Evolutionary conservation across 352 stramenopile species (phyloP), one percentile per base, ranked within the genome.

Genomic region (Peronospora tabacina): DNA sequence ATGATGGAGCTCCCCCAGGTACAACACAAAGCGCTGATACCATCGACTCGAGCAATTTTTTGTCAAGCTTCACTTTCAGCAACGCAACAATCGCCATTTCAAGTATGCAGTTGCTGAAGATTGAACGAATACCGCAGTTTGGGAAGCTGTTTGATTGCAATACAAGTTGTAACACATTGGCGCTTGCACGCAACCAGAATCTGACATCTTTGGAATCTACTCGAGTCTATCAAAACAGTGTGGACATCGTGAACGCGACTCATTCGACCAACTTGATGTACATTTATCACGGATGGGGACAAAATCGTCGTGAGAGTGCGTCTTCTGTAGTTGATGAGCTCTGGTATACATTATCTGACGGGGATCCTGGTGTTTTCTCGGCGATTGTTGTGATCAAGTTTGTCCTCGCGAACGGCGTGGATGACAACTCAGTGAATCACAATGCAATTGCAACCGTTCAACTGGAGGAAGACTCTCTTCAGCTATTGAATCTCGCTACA

Each of bases 91-190:
- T 13, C 8, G 8, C 3, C 28, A 17, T 17, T 0, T 7, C 39
- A 7, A 58, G 22, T 46, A 17, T 19, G 5, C 71, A 78, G 20
- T 39, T 63, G 12, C 17, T 85, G 24, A 59, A 62, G 55, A 66
- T 89, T 34, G 29, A 63, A 2, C 49, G 61, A n/a, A 56, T 85
- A 15, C 75, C 75, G 1, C 55, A 40, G 9, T 81, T 69, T 44
- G 78, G 78, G 5, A 73, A 55, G 29, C 28, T 89, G 9, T 89
- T 79, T 17, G 75, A 89, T 30, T 67, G 61, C 37, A 75, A 67
- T 33, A 46, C 58, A 46, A 52, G 29, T 37, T 70, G 52, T 48
- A n/a, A 16, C 5, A 16, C 26, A 10, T 32, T 55, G 46, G 7
- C 3, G 2, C 36, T 34, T n/a, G 13, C 10, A 8, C 12, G 3